Evolutionary conservation across 352 stramenopile genomes (phyloP).

Genomic region (Globisporangium abappressorium): DNA sequence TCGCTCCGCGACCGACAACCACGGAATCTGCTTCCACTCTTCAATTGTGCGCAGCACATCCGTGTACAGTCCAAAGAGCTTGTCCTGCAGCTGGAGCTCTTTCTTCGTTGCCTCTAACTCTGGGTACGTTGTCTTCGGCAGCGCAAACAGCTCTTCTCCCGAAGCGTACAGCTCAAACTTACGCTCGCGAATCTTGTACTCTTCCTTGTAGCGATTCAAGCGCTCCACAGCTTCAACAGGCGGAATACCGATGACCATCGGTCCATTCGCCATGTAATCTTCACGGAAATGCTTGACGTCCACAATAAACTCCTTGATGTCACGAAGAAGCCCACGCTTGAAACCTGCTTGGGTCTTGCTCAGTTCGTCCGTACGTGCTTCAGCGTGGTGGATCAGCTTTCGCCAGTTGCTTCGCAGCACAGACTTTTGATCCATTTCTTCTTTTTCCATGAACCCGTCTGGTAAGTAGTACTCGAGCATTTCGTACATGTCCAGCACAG

Average conservation of each 20-base stretch:
- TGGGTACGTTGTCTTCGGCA: constrained; percentile 95
- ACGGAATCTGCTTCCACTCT: constrained; percentile 97
- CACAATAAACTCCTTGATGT: constrained; percentile 96
- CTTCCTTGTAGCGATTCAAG: constrained; percentile 97
- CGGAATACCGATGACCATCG: constrained; percentile 96
- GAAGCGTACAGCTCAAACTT: constrained; percentile 97
- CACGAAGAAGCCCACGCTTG: constrained; percentile 93
- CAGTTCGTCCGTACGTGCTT: constrained; percentile 94
- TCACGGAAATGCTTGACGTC: constrained; percentile 96
- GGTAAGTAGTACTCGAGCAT: constrained; percentile 95
- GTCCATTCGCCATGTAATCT: constrained; percentile 96
- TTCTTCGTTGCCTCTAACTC: constrained; percentile 97
- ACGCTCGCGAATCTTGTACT: constrained; percentile 96
- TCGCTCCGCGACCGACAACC: constrained; percentile 91
- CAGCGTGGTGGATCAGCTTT: constrained; percentile 94
- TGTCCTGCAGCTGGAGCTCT: constrained; percentile 93
- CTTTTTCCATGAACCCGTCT: constrained; percentile 98
- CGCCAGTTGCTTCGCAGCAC: constrained; percentile 97
- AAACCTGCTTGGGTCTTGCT: constrained; percentile 95
- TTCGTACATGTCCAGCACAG: constrained; percentile 98
- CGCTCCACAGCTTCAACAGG: constrained; percentile 96
- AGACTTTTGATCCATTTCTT: constrained; percentile 99
- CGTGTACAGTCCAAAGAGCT: constrained; percentile 96
- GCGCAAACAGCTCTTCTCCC: constrained; percentile 96
- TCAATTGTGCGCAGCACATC: constrained; percentile 97